Conservation (phyloP, 2,329 filamentous ascomycete genomes). For the Drechslera avenae region DNA sequence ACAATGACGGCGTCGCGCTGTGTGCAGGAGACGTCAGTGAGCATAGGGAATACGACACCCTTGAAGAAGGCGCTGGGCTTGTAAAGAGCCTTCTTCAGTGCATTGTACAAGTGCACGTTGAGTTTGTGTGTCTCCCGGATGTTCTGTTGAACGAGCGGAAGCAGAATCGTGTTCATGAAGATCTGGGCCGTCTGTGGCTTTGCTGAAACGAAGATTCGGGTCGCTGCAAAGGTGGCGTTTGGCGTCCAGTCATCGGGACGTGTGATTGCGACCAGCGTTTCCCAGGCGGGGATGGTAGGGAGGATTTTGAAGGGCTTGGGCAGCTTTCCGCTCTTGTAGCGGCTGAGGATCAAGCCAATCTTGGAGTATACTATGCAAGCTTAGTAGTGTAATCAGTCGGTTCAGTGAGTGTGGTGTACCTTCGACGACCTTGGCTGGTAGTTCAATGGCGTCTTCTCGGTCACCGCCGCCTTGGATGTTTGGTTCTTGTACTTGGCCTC, state of each 20-base stretch:
- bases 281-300: constrained; percentile 89
- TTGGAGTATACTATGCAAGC: constrained; percentile 74
- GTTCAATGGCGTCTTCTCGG: constrained; percentile 79
- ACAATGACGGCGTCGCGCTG: constrained; percentile 91
- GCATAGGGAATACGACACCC: constrained; percentile 88
- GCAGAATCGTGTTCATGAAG: constrained; percentile 84
- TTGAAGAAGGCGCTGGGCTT: constrained; percentile 98
- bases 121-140: constrained; percentile 94
- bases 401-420: constrained; percentile 13
- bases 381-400: constrained; percentile 10
- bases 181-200: constrained; percentile 79
- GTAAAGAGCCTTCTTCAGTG: constrained; percentile 89
- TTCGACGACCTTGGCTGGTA: constrained; percentile 90
- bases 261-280: constrained; percentile 84
- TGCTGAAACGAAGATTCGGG: constrained; percentile 86
- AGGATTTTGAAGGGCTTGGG: constrained; percentile 98
- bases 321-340: constrained; percentile 94
- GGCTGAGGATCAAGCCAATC: constrained; percentile 84
- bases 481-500: constrained; percentile 53
- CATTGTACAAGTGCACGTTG: constrained; percentile 93
- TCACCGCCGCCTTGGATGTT: constrained; percentile 60
- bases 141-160: constrained; percentile 90
- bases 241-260: constrained; percentile 77
- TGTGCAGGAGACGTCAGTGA: constrained; percentile 84
- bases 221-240: constrained; percentile 86